Conservation (phyloP, 768 basidiomycete genomes). For the Tubosaeta brunneosetosa region DNA sequence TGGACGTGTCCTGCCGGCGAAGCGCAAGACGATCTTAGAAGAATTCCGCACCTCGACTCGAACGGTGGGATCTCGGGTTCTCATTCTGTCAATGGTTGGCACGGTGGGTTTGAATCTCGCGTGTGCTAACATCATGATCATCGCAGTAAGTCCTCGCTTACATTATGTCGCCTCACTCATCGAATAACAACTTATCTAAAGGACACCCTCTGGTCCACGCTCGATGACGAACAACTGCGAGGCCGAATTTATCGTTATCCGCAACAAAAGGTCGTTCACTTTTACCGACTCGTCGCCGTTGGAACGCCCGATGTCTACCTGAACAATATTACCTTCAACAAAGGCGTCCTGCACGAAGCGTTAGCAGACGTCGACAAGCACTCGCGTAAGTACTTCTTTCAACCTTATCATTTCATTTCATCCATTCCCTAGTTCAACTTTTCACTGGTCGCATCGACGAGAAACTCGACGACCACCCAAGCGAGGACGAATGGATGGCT, state of each 20-base stretch:
- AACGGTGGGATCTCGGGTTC: conserved; percentile 1
- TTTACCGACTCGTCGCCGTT: conserved; percentile 13
- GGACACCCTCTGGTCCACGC: conserved; percentile 21
- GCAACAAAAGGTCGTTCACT: conserved; percentile 14
- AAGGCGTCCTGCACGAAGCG: background rate
- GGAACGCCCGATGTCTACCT: conserved; percentile 3
- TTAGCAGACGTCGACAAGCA: background rate
- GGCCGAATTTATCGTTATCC: conserved; percentile 14
- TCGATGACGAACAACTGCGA: conserved; percentile 16
- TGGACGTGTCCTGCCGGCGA: background rate
- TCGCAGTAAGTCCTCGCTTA: conserved; percentile 5
- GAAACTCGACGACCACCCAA: background rate
- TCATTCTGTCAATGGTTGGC: conserved; percentile 16
- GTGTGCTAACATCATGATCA: conserved; percentile 11
- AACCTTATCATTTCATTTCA: background rate
- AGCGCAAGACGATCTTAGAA: background rate
- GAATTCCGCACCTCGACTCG: conserved; percentile 3
- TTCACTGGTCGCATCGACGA: background rate
- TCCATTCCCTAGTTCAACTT: background rate
- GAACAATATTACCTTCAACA: background rate
- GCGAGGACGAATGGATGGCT: background rate
- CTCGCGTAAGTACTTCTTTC: background rate
- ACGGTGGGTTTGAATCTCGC: conserved; percentile 12
- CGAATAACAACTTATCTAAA: background rate
- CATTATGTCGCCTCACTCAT: background rate